Base-by-base conservation (phyloP, 805 yeast species). In the Diddensiella santjacobensis region DNA sequence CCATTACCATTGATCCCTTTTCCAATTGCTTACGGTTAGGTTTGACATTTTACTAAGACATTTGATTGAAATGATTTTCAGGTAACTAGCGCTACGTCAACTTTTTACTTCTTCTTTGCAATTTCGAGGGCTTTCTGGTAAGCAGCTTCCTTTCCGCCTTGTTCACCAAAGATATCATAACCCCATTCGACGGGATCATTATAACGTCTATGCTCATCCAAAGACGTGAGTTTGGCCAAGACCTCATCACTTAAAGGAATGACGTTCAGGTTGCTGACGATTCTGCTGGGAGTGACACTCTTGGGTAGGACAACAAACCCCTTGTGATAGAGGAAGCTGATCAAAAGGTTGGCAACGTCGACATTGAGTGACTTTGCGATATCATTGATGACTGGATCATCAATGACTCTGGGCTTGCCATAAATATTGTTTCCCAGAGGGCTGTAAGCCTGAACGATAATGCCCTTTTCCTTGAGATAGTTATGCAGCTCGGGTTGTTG, bases 261-360 rank as follows among this genome's bases (percentile, higher is more conserved):
- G 52, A 64, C 56, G 52, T 69, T 64, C 66, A 85, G 72, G 70
- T 85, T 85, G 55, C 71, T 73, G 45, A 70, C 51, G 57, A 86
- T 71, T 69, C 95, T 76, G 48, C 74, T 78, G 58, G 78, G 76
- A 61, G 81, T 77, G 61, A 82, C 81, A 5, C 89, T 81, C 70
- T 86, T 86, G 66, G 95, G 95, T 68, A 86, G 84, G 49, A 84
- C 78, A 37, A 84, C 83, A 52, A 83, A 60, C 46, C 77, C 78
- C 68, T 87, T 78, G 67, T 84, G 89, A 24, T 88, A 80, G 40
- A 88, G 83, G 91, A 90, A 85, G 71, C 88, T 78, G 53, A 86
- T 68, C 52, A 86, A 69, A 13, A 85, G 79, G 66, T 83, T 83
- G 29, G 87, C 81, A 18, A 86, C 64, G 23, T 80, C 63, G 55